Conservation (phyloP, 2,329 filamentous ascomycete species). For the Sporothrix globosa region DNA sequence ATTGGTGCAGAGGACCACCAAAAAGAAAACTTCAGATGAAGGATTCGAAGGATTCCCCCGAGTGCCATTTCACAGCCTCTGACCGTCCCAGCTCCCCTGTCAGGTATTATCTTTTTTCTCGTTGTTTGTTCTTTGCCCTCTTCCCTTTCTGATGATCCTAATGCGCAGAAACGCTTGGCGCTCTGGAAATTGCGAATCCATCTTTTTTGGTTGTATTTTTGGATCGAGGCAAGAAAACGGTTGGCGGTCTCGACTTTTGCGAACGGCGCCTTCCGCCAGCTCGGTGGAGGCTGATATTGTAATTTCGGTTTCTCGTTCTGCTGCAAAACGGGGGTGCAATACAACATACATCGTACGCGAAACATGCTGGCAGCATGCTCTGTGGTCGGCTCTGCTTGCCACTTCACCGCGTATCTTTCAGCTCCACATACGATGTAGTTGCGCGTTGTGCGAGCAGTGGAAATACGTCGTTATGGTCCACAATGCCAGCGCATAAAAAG, state of each 20-base stretch:
- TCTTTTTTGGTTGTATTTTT: slow-evolving; percentile 19
- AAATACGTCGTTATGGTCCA: not conserved
- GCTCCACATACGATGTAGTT: not conserved
- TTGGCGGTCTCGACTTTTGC: not conserved
- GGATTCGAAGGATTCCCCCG: slow-evolving; percentile 6
- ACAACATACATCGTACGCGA: no score
- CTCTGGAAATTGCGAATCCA: not conserved
- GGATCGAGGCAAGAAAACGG: not conserved
- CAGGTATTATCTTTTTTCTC: not conserved
- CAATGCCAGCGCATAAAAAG: not conserved
- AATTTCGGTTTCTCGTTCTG: slow-evolving; percentile 9
- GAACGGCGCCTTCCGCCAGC: not conserved
- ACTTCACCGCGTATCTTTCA: not conserved
- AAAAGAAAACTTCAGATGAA: slow-evolving; percentile 7
- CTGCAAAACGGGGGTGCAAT: no score
- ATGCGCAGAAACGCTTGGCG: slow-evolving; percentile 24
- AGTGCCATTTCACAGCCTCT: not conserved
- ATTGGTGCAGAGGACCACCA: not conserved
- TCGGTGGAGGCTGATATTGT: slow-evolving; percentile 15
- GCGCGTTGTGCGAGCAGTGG: not conserved
- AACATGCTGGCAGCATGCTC: not conserved
- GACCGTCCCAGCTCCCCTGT: not conserved
- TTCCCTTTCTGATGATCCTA: slow-evolving; percentile 9
- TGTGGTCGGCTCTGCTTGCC: not conserved
- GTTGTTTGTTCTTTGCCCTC: not conserved